These are phyloP conservation scores for Colletotrichum sp. DNA, from an alignment of 2,329 filamentous ascomycete genomes.

Conservation along the genomic window DNA sequence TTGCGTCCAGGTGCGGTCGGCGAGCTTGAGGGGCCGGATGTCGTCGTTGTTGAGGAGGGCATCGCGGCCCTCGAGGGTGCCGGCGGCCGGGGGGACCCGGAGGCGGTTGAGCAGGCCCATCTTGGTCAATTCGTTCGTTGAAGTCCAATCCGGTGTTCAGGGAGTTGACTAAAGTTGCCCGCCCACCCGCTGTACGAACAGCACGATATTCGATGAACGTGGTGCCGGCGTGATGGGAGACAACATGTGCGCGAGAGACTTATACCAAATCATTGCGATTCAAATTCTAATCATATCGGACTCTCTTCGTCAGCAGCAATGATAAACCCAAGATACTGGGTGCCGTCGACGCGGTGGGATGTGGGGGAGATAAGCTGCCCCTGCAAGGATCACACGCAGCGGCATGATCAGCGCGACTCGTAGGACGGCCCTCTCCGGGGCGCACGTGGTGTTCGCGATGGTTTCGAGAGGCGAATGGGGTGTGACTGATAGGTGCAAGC, in stretches of 20 bases:
- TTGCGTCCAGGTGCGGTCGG: conserved; percentile 45
- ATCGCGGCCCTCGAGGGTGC: conserved; percentile 25
- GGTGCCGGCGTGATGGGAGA: background rate
- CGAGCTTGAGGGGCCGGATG: conserved; percentile 40
- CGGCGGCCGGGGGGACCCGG: conserved; percentile 5
- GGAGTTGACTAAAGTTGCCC: background rate
- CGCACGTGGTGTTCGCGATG: background rate
- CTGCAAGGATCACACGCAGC: background rate
- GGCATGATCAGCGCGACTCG: background rate
- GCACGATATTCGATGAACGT: background rate
- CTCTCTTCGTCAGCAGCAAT: background rate
- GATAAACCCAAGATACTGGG: conserved; percentile 4
- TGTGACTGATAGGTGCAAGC: background rate
- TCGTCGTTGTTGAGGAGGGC: conserved; percentile 45
- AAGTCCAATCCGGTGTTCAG: background rate
- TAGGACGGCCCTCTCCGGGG: background rate
- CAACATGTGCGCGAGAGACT: background rate
- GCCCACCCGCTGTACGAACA: background rate
- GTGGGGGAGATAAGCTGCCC: conserved; percentile 17
- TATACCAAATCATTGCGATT: background rate
- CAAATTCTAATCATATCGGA: background rate
- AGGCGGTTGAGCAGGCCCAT: conserved; percentile 14
- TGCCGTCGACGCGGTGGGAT: background rate
- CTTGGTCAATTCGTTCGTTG: background rate
- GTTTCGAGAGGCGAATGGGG: background rate